These are phyloP conservation scores for Chaetothyriales sp. DNA, from an alignment of 2,329 filamentous ascomycete species.

Conservation along the genomic window DNA sequence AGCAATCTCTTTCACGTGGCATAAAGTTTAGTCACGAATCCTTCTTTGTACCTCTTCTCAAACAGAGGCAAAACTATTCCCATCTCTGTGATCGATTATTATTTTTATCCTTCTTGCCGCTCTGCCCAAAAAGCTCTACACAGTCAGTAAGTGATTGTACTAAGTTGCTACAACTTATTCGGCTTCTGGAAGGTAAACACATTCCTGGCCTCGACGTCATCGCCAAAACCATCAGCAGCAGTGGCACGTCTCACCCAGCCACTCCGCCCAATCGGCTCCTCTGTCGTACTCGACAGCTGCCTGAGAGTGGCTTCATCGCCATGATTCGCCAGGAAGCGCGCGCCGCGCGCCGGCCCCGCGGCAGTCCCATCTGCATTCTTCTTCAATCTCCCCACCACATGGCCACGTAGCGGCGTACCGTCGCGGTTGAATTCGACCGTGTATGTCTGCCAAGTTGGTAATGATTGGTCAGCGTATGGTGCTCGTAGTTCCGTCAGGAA, in stretches of 20 bases:
- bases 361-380: slow-evolving; percentile 14
- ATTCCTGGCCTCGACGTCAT: slow-evolving; percentile 24
- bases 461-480: not conserved
- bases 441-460: slow-evolving; percentile 37
- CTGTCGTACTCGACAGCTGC: slow-evolving; percentile 29
- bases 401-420: slow-evolving; percentile 34
- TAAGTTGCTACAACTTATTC: not conserved
- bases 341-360: slow-evolving; percentile 13
- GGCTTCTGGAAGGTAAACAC: slow-evolving; percentile 23
- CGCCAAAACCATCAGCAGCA: not conserved
- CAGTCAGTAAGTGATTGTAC: not conserved
- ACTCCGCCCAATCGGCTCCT: slow-evolving; percentile 37
- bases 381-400: slow-evolving; percentile 41
- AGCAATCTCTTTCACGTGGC: no score
- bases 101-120: no score
- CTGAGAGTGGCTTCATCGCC: slow-evolving; percentile 37
- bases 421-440: slow-evolving; percentile 45
- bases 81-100: no score
- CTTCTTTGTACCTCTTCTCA: no score
- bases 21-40: no score
- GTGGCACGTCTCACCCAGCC: slow-evolving; percentile 30
- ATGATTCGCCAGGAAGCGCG: slow-evolving; percentile 46
- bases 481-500: not conserved
- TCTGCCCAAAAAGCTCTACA: no score
- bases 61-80: no score